These are phyloP conservation scores for Scedosporium aurantiacum DNA, from an alignment of 2,329 filamentous ascomycete species.

Conservation along the genomic window DNA sequence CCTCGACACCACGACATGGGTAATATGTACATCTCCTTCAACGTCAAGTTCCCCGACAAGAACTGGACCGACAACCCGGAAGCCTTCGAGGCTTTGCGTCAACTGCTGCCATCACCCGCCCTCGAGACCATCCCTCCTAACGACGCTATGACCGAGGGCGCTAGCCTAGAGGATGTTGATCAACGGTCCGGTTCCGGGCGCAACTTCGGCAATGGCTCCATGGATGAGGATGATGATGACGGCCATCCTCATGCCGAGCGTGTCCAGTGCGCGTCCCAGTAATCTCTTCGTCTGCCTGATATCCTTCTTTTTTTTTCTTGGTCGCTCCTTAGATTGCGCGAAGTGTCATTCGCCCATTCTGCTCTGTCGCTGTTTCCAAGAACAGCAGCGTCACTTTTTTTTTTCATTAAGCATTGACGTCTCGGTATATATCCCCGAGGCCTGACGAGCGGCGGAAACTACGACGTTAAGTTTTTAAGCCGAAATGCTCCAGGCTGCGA, in stretches of 20 bases:
- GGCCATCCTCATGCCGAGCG: slow-evolving; percentile 65
- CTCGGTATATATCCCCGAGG: no score
- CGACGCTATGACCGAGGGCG: slow-evolving; percentile 88
- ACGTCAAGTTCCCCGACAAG: slow-evolving; percentile 90
- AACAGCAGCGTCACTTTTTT: not conserved
- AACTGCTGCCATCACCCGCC: slow-evolving; percentile 64
- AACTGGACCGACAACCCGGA: slow-evolving; percentile 54
- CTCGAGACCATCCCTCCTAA: slow-evolving; percentile 56
- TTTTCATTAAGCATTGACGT: not conserved
- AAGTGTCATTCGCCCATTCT: not conserved
- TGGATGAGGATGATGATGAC: slow-evolving; percentile 64
- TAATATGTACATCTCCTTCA: slow-evolving; percentile 95
- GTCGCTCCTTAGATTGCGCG: not conserved
- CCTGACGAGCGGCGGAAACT: no score
- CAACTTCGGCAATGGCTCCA: slow-evolving; percentile 50
- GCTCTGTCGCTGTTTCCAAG: no score
- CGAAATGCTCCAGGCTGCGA: no score
- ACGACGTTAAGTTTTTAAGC: no score
- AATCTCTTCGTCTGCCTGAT: slow-evolving; percentile 27
- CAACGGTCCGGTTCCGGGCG: slow-evolving; percentile 47
- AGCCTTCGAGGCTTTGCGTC: slow-evolving; percentile 69
- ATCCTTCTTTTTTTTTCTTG: slow-evolving; percentile 1
- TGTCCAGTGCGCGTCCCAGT: slow-evolving; percentile 81
- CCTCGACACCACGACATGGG: slow-evolving; percentile 89
- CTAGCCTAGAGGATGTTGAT: slow-evolving; percentile 76